These are phyloP conservation scores for Talaromyces sp. DNA, from an alignment of 2,329 filamentous ascomycete genomes.

Conservation along the genomic window DNA sequence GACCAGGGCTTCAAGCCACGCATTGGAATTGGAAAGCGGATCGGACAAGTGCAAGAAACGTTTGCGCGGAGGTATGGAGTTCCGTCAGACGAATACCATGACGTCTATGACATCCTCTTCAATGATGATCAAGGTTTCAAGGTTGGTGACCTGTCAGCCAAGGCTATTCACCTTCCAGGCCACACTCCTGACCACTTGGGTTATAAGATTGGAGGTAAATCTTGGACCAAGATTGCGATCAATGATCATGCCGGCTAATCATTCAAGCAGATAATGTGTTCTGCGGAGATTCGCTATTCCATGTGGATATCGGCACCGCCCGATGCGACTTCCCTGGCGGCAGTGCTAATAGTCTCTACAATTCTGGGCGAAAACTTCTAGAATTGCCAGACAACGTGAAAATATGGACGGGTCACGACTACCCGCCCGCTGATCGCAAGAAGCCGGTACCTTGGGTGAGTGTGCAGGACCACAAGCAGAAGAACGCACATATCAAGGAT, in stretches of 20 bases:
- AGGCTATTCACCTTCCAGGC: constrained; percentile 57
- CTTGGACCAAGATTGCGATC: background rate
- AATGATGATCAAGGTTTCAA: constrained; percentile 55
- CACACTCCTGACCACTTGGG: constrained; percentile 63
- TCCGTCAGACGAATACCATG: constrained; percentile 24
- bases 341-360: constrained; percentile 43
- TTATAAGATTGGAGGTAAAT: constrained; percentile 52
- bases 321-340: constrained; percentile 57
- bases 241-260: background rate
- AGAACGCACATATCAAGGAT: constrained; percentile 50
- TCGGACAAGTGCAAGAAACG: constrained; percentile 51
- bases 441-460: constrained; percentile 42
- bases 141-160: constrained; percentile 49
- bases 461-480: constrained; percentile 45
- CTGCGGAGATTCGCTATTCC: constrained; percentile 54
- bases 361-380: constrained; percentile 45
- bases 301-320: constrained; percentile 52
- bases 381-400: constrained; percentile 43
- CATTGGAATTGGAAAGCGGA: constrained; percentile 58
- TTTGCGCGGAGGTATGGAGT: constrained; percentile 39
- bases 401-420: constrained; percentile 57
- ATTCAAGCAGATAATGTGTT: constrained; percentile 47
- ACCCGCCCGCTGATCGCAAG: constrained; percentile 40
- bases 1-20: constrained; percentile 38
- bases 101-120: constrained; percentile 41